phyloP scores from a whole-genome alignment of 345 rosid genomes.

The Arabidopsis arenosa region DNA sequence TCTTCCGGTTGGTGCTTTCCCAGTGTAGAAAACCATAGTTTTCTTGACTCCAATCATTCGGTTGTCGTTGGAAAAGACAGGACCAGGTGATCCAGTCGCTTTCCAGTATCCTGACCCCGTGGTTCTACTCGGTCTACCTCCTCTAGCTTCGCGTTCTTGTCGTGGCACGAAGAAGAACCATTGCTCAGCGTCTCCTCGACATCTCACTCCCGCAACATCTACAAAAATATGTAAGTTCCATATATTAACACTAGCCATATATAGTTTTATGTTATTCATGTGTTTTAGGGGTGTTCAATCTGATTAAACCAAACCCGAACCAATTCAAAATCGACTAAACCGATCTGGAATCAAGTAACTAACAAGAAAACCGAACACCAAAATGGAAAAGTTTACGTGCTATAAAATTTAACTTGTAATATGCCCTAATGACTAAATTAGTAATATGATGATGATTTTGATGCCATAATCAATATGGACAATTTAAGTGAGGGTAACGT shows the following conservation, averaged over 20 bases:
- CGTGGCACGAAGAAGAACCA: constrained; percentile 94
- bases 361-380: constrained; percentile 22
- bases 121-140: constrained; percentile 82
- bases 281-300: not conserved
- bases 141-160: constrained; percentile 84
- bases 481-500: constrained; percentile 23
- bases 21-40: constrained; percentile 91
- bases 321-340: not conserved
- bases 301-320: not conserved
- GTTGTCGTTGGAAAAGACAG: constrained; percentile 73
- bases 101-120: constrained; percentile 95
- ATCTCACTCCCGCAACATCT: constrained; percentile 71
- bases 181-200: constrained; percentile 76
- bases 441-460: not conserved
- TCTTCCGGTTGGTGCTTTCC: constrained; percentile 81
- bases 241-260: not conserved
- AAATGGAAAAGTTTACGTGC: constrained; percentile 19
- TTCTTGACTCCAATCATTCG: constrained; percentile 80
- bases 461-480: not conserved
- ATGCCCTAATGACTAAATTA: not conserved
- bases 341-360: not conserved
- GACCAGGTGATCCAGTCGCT: constrained; percentile 90
- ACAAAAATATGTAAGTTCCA: constrained; percentile 31
- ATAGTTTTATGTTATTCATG: not conserved
- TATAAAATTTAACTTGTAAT: constrained; percentile 5